phyloP scores from a whole-genome alignment of 2,329 filamentous ascomycete species.

The Parascedosporium putredinis region DNA sequence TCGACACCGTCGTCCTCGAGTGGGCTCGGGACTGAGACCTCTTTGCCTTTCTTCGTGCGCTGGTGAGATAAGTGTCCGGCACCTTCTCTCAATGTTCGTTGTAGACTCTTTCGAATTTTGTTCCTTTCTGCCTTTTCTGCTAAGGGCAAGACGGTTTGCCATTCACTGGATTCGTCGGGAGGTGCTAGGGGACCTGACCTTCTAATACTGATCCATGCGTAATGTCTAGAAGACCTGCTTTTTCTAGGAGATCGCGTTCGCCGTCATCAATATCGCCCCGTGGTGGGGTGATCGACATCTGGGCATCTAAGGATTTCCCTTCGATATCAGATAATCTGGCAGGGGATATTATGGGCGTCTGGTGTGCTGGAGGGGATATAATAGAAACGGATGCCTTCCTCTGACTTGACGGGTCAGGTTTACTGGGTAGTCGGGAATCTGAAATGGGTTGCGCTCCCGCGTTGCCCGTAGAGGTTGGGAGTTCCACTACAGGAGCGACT shows the following conservation, averaged over 20 bases:
- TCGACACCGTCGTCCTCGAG: slow-evolving; percentile 35
- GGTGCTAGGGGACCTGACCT: slow-evolving; percentile 16
- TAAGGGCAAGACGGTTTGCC: background rate
- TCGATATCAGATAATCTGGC: no score
- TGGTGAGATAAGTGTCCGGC: slow-evolving; percentile 56
- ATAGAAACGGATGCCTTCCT: no score
- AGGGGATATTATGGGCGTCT: no score
- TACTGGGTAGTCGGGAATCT: no score
- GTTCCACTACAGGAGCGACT: no score
- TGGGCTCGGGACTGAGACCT: slow-evolving; percentile 24
- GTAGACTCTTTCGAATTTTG: slow-evolving; percentile 74
- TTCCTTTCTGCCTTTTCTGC: slow-evolving; percentile 44
- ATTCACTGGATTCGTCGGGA: background rate
- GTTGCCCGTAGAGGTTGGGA: no score
- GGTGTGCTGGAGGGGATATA: no score
- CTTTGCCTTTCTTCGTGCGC: slow-evolving; percentile 66
- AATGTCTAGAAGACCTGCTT: slow-evolving; percentile 53
- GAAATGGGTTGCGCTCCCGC: no score
- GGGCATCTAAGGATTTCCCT: slow-evolving; percentile 15
- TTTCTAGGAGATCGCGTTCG: slow-evolving; percentile 57
- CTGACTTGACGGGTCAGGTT: background rate
- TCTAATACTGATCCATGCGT: slow-evolving; percentile 17
- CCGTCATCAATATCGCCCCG: slow-evolving; percentile 49
- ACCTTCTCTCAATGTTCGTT: slow-evolving; percentile 79
- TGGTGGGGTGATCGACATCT: background rate